phyloP scores from a whole-genome alignment of 768 basidiomycete species.

The Serendipita sp. region DNA sequence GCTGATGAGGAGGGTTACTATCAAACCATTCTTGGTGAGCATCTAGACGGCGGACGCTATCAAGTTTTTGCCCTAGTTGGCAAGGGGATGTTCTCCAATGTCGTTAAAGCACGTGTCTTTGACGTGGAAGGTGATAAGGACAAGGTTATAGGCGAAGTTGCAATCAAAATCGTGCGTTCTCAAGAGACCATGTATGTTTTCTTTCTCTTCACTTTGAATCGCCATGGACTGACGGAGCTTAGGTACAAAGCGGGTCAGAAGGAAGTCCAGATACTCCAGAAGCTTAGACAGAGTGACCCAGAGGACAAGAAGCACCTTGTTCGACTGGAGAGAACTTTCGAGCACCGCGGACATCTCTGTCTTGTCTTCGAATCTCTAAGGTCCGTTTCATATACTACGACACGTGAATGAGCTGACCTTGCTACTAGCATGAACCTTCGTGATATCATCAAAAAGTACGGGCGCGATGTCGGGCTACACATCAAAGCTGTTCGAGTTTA shows the following conservation, averaged over 20 bases:
- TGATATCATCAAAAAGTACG: slow-evolving; percentile 94
- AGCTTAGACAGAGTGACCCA: slow-evolving; percentile 75
- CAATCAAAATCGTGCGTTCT: slow-evolving; percentile 90
- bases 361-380: slow-evolving; percentile 90
- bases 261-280: slow-evolving; percentile 78
- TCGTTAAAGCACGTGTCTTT: slow-evolving; percentile 76
- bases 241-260: slow-evolving; percentile 95
- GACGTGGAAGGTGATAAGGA: slow-evolving; percentile 35
- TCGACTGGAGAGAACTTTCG: slow-evolving; percentile 85
- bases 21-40: slow-evolving; percentile 82
- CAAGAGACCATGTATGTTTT: slow-evolving; percentile 86
- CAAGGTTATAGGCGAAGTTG: slow-evolving; percentile 59
- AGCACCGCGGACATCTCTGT: slow-evolving; percentile 93
- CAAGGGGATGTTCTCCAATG: slow-evolving; percentile 98
- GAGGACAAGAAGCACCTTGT: slow-evolving; percentile 96
- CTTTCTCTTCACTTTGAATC: not conserved
- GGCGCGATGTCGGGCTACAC: slow-evolving; percentile 93
- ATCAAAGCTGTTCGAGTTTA: slow-evolving; percentile 98
- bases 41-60: slow-evolving; percentile 81
- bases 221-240: slow-evolving; percentile 7
- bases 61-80: slow-evolving; percentile 92
- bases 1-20: slow-evolving; percentile 96
- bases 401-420: slow-evolving; percentile 3
- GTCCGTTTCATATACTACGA: slow-evolving; percentile 26
- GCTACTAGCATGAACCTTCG: slow-evolving; percentile 81